Conservation (phyloP, 179 eudicot species). For the Amaranthus tricolor region DNA sequence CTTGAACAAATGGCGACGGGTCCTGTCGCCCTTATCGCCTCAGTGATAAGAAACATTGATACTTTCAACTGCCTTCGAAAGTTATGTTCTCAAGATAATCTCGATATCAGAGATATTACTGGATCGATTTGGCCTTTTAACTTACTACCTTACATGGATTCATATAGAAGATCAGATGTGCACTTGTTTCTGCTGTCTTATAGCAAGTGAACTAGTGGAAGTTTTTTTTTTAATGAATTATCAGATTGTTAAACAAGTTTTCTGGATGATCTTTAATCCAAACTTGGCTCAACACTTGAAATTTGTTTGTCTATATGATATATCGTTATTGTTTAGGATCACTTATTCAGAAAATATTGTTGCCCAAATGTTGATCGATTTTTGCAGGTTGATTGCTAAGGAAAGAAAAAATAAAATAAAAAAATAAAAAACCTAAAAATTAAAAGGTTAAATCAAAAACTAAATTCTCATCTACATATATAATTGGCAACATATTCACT, state of each 20-base stretch:
- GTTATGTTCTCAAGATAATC: constrained; percentile 44
- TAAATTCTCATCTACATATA: too few species aligned
- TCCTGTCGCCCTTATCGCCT: constrained; percentile 69
- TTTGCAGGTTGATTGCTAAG: too few species aligned
- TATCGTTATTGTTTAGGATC: too few species aligned
- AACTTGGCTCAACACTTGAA: too few species aligned
- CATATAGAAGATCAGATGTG: constrained; percentile 55
- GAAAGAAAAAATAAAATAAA: too few species aligned
- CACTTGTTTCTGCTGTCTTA: constrained; percentile 42
- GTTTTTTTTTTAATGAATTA: background rate
- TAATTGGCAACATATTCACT: too few species aligned
- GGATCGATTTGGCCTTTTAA: constrained; percentile 33
- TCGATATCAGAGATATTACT: constrained; percentile 59
- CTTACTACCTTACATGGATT: constrained; percentile 74
- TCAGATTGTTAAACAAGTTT: background rate
- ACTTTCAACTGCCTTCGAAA: constrained; percentile 57
- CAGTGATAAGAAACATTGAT: constrained; percentile 69
- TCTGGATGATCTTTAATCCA: background rate
- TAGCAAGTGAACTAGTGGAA: constrained; percentile 2
- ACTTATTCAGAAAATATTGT: too few species aligned
- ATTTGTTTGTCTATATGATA: too few species aligned
- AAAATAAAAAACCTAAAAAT: too few species aligned
- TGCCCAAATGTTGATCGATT: too few species aligned
- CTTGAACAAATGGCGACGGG: constrained; percentile 25
- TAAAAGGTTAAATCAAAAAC: too few species aligned